Conservation (phyloP, 2,329 filamentous ascomycete genomes). For the Juglanconis juglandina region DNA sequence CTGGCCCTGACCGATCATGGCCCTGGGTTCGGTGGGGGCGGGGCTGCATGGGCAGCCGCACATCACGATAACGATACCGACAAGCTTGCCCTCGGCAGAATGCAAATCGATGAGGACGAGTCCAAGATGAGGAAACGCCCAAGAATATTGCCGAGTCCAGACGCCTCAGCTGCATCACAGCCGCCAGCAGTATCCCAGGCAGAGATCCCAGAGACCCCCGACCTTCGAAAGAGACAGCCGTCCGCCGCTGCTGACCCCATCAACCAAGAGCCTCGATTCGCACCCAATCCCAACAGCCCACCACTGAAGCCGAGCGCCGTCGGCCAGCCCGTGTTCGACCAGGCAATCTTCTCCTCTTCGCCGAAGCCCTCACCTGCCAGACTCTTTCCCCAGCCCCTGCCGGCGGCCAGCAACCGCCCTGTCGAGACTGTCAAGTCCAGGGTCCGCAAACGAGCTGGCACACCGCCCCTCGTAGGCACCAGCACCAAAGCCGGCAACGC, state of each 20-base stretch:
- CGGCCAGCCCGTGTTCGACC: background rate
- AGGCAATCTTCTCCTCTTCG: background rate
- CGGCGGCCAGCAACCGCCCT: background rate
- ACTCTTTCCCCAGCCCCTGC: background rate
- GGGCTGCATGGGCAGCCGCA: conserved; percentile 29
- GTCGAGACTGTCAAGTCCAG: conserved; percentile 5
- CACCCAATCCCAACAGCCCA: background rate
- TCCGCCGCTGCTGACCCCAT: background rate
- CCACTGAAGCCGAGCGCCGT: background rate
- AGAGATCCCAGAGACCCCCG: conserved; percentile 20
- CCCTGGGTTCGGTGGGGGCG: conserved; percentile 38
- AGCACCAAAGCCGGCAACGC: conserved; percentile 18
- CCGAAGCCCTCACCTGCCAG: conserved; percentile 9
- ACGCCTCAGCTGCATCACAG: background rate
- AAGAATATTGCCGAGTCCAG: conserved; percentile 4
- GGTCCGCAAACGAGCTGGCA: conserved; percentile 26
- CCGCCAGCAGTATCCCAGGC: conserved; percentile 19
- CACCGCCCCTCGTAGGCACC: conserved; percentile 32
- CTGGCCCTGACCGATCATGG: conserved; percentile 36
- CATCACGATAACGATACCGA: conserved; percentile 6
- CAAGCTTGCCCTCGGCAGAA: background rate
- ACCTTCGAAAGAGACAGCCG: background rate
- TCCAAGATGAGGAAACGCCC: conserved; percentile 21
- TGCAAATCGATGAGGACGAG: conserved; percentile 14
- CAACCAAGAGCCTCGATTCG: background rate